Percentiles rank a stretch among this genome's conserved stretches.
These are phyloP conservation scores for Copromyces sp. DNA, from an alignment of 495 filamentous ascomycete species.

Conservation along the genomic window DNA sequence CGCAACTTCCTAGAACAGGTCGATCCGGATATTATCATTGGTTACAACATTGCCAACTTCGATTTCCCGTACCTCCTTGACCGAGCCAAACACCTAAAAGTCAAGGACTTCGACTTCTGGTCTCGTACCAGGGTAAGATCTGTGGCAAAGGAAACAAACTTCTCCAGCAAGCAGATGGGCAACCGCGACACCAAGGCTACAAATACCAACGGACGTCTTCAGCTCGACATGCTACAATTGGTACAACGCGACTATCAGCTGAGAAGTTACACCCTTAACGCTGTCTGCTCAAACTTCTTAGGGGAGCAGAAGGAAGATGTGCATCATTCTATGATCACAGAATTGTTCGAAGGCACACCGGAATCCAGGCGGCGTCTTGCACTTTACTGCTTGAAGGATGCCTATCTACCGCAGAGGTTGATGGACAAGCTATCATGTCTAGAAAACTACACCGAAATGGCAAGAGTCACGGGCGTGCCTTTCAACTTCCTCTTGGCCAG, in stretches of 20 bases:
- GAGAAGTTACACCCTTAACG: slow-evolving; percentile 94
- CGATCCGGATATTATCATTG: slow-evolving; percentile 95
- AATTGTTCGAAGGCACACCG: slow-evolving; percentile 87
- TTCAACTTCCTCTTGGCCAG: slow-evolving; percentile 90
- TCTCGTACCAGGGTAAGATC: slow-evolving; percentile 57
- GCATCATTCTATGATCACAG: slow-evolving; percentile 98
- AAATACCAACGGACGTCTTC: slow-evolving; percentile 87
- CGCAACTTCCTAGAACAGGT: slow-evolving; percentile 80
- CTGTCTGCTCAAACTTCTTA: slow-evolving; percentile 91
- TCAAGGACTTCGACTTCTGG: slow-evolving; percentile 69
- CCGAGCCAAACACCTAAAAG: slow-evolving; percentile 74
- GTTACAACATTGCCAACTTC: slow-evolving; percentile 98
- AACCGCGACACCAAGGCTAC: slow-evolving; percentile 88
- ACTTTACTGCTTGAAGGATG: slow-evolving; percentile 96
- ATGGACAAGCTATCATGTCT: slow-evolving; percentile 98
- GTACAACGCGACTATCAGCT: slow-evolving; percentile 92
- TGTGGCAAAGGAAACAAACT: slow-evolving; percentile 62
- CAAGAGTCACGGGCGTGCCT: slow-evolving; percentile 94
- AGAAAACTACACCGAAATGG: slow-evolving; percentile 98
- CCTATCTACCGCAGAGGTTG: slow-evolving; percentile 84
- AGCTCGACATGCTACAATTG: slow-evolving; percentile 86
- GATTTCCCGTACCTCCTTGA: slow-evolving; percentile 96
- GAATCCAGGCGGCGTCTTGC: slow-evolving; percentile 85
- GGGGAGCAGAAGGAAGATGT: slow-evolving; percentile 99
- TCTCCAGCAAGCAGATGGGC: slow-evolving; percentile 98